Evolutionary conservation across 805 yeast species (phyloP), one percentile per base, ranked within the genome.

Genomic region (Hanseniaspora pseudoguilliermondii): DNA sequence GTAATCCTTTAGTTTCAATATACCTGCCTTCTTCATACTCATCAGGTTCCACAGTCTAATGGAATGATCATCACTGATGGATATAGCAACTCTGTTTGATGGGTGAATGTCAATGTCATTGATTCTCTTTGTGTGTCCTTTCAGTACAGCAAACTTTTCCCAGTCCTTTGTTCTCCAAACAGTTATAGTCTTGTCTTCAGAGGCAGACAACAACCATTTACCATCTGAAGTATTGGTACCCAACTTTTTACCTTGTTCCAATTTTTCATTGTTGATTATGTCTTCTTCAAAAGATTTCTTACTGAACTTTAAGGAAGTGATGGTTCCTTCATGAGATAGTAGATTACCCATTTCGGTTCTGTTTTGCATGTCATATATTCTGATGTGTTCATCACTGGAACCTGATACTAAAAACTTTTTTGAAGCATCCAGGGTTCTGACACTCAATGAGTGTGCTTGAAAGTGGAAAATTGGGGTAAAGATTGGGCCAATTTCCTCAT

Each of bases 131-230:
- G 76, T 77, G 69, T 91, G 97, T 13, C 97, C 97, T 67, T 89
- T 89, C 68, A 93, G 73, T 15, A 83, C 81, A 5, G 93, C 95
- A 66, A 87, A 82, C 44, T 81, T 76, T 66, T 93, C 97, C 98
- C 98, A 93, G 70, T 93, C 98, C 67, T 86, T 88, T 3, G 93
- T 85, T 68, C 97, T 76, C 98, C 98, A 93, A 43, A 93, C 78
- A 53, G 88, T 79, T 48, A 93, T 81, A 58, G 82, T 83, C 25
- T 96, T 95, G 66, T 93, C 97, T 46, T 86, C 95, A 2, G 90
- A 85, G 0, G 93, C 95, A 13, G 95, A 84, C 27, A 93, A 71
- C 38, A 93, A 75, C 98, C 98, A 93, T 65, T 83, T 88, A 3
- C 88, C 57, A 42, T 54, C 57, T 9, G 57, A 49, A 3, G 44